A percentile compares a stretch with the other conserved stretches of the same genome.
Evolutionary conservation across 495 filamentous ascomycete species (phyloP).

Genomic region (Lichina pygmaea): DNA sequence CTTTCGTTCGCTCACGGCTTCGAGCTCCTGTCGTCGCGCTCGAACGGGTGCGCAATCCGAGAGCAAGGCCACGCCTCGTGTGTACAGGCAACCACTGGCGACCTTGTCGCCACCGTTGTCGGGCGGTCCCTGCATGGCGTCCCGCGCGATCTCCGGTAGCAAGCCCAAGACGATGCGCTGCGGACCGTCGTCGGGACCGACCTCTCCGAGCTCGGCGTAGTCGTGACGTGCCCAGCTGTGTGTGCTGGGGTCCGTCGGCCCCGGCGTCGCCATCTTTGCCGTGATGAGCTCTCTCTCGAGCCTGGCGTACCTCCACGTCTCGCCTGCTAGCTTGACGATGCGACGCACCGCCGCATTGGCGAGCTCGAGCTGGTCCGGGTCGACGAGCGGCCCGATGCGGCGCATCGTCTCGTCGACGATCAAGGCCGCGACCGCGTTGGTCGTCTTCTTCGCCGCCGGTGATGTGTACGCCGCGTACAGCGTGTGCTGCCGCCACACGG

Average conservation of each 20-base stretch:
- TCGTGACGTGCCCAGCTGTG: constrained; percentile 22
- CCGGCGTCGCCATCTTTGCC: constrained; percentile 23
- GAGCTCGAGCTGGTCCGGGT: constrained; percentile 24
- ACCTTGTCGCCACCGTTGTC: constrained; percentile 16
- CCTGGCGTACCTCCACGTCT: constrained; percentile 36
- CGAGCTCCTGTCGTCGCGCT: constrained; percentile 21
- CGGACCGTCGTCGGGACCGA: constrained; percentile 5
- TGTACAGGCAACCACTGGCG: constrained; percentile 20
- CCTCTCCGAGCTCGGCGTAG: constrained; percentile 3
- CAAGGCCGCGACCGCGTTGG: constrained; percentile 28
- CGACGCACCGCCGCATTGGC: constrained; percentile 23
- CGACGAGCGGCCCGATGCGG: constrained; percentile 29
- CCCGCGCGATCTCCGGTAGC: constrained; percentile 26
- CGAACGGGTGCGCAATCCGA: constrained; percentile 25
- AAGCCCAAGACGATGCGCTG: constrained; percentile 21
- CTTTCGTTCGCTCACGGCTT: not conserved
- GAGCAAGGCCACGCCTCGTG: constrained; percentile 23
- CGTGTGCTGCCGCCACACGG: constrained; percentile 36
- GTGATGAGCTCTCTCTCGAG: constrained; percentile 33
- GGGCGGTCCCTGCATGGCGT: constrained; percentile 27
- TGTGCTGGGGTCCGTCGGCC: constrained; percentile 9
- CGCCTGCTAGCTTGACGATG: constrained; percentile 34
- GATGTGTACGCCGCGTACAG: constrained; percentile 36
- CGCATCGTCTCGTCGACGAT: constrained; percentile 35
- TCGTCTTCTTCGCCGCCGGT: constrained; percentile 31